Conservation (phyloP, 2,329 filamentous ascomycete genomes). For the Microcyclosporella mali region DNA sequence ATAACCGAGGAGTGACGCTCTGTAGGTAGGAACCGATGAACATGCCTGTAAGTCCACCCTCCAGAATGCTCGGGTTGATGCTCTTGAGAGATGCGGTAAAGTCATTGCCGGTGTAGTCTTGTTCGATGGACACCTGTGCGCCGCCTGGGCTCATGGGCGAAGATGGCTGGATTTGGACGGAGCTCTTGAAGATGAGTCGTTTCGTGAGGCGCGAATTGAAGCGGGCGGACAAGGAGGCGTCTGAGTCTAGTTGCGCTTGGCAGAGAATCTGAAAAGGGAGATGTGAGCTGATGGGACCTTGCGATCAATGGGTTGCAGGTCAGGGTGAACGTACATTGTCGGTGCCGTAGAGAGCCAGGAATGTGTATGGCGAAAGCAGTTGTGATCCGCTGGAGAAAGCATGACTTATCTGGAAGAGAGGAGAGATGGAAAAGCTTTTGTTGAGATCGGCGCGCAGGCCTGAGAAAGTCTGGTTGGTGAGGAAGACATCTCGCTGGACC, state of each 20-base stretch:
- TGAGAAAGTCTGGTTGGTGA: constrained; percentile 95
- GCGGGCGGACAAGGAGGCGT: constrained; percentile 76
- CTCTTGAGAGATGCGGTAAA: constrained; percentile 91
- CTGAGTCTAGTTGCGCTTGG: constrained; percentile 92
- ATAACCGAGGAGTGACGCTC: constrained; percentile 77
- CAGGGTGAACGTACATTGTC: constrained; percentile 59
- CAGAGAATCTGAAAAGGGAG: constrained; percentile 65
- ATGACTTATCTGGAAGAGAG: constrained; percentile 95
- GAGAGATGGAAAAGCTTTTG: constrained; percentile 89
- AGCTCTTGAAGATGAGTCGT: constrained; percentile 76
- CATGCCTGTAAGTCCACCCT: constrained; percentile 90
- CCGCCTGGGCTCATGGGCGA: constrained; percentile 55
- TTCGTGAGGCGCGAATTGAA: constrained; percentile 89
- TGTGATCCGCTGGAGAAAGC: constrained; percentile 90
- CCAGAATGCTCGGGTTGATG: constrained; percentile 88
- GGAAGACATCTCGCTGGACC: constrained; percentile 91
- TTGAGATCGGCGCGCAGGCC: constrained; percentile 93
- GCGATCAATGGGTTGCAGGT: not conserved
- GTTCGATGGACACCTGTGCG: constrained; percentile 88
- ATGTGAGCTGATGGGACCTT: constrained; percentile 13
- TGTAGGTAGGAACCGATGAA: constrained; percentile 95
- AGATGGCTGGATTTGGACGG: constrained; percentile 70
- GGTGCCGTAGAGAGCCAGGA: constrained; percentile 88
- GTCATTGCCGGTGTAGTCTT: constrained; percentile 89
- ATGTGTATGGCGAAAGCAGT: constrained; percentile 86